Evolutionary conservation across 441 rosid genomes (phyloP).

Genomic region (Biscutella laevigata): DNA sequence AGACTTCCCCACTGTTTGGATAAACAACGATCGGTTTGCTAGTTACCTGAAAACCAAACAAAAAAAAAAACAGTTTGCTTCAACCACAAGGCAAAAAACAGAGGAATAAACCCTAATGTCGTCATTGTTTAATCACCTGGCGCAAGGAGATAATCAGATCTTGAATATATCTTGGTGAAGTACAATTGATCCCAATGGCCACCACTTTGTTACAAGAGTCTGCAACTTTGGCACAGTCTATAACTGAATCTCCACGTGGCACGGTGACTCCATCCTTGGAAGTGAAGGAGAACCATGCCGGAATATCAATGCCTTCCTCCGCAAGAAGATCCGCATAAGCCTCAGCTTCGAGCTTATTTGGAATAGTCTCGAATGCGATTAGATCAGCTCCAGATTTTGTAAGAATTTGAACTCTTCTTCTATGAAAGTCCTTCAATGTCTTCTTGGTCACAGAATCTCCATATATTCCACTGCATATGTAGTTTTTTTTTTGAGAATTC

Average conservation of each 20-base stretch:
- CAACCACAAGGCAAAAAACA: slow-evolving; percentile 29
- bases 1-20: slow-evolving; percentile 85
- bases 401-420: slow-evolving; percentile 72
- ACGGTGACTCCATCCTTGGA: slow-evolving; percentile 66
- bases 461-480: slow-evolving; percentile 64
- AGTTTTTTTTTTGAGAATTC: too few relatives aligned
- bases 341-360: slow-evolving; percentile 85
- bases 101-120: not conserved
- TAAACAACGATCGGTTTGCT: slow-evolving; percentile 57
- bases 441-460: slow-evolving; percentile 51
- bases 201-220: slow-evolving; percentile 64
- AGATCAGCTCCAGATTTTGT: slow-evolving; percentile 62
- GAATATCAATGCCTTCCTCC: slow-evolving; percentile 49
- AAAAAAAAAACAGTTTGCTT: not conserved
- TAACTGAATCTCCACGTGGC: slow-evolving; percentile 60
- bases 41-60: slow-evolving; percentile 66
- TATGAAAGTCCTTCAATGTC: slow-evolving; percentile 71
- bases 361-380: slow-evolving; percentile 80
- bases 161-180: slow-evolving; percentile 65
- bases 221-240: slow-evolving; percentile 62
- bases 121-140: slow-evolving; percentile 30
- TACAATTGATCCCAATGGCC: slow-evolving; percentile 78
- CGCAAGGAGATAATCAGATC: slow-evolving; percentile 45
- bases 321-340: slow-evolving; percentile 75
- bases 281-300: slow-evolving; percentile 77